Conservation (phyloP, 2,329 filamentous ascomycete genomes). For the Curvularia verruculosa region DNA sequence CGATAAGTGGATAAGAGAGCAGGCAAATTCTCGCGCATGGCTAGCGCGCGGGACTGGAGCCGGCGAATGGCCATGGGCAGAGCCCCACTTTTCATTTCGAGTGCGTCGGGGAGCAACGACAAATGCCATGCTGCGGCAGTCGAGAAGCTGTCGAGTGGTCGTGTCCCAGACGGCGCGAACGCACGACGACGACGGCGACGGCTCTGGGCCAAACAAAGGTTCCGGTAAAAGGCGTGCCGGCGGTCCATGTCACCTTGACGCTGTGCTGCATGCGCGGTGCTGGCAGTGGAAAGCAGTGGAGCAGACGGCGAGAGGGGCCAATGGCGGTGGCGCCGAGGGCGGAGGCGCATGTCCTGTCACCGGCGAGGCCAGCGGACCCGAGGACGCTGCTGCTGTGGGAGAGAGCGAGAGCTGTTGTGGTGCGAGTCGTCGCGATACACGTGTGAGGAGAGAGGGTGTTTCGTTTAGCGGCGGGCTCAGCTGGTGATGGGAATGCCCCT, state of each 20-base stretch:
- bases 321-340: slow-evolving; percentile 18
- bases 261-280: slow-evolving; percentile 26
- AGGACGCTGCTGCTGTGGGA: not conserved
- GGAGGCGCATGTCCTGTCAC: slow-evolving; percentile 22
- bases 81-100: slow-evolving; percentile 44
- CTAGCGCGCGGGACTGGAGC: slow-evolving; percentile 31
- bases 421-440: slow-evolving; percentile 20
- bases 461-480: slow-evolving; percentile 30
- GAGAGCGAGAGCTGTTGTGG: not conserved
- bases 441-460: slow-evolving; percentile 22
- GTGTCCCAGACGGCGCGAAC: slow-evolving; percentile 20
- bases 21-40: slow-evolving; percentile 29
- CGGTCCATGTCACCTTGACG: slow-evolving; percentile 29
- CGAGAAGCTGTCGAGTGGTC: slow-evolving; percentile 30
- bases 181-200: slow-evolving; percentile 25
- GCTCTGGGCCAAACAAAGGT: slow-evolving; percentile 21
- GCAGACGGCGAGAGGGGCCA: slow-evolving; percentile 23
- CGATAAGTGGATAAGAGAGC: slow-evolving; percentile 45
- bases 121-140: slow-evolving; percentile 28
- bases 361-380: slow-evolving; percentile 12
- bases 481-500: slow-evolving; percentile 14
- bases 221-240: slow-evolving; percentile 15
- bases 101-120: slow-evolving; percentile 33
- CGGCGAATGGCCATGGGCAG: slow-evolving; percentile 29
- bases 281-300: slow-evolving; percentile 26